Percentiles rank a stretch among this genome's conserved stretches.
Conservation (phyloP, 1,284 basidiomycete species). For the Bjerkandera adusta region DNA sequence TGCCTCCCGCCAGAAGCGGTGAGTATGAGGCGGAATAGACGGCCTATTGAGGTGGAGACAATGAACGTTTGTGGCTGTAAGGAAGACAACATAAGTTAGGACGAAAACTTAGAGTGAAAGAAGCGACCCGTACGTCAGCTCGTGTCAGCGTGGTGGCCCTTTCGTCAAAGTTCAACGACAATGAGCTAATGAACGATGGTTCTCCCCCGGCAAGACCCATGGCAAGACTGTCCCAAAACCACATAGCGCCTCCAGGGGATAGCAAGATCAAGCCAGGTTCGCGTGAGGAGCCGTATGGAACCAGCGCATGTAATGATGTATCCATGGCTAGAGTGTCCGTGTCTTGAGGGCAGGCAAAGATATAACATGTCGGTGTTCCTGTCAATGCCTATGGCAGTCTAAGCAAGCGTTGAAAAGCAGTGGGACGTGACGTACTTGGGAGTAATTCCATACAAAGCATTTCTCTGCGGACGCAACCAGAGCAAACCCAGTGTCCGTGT, state of each 20-base stretch:
- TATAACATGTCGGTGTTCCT: slow-evolving; percentile 77
- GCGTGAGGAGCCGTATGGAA: slow-evolving; percentile 64
- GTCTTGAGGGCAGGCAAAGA: slow-evolving; percentile 64
- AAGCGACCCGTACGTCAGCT: slow-evolving; percentile 49
- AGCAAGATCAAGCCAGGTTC: slow-evolving; percentile 78
- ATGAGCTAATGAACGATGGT: slow-evolving; percentile 55
- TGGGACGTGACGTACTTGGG: slow-evolving; percentile 43
- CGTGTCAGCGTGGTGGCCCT: slow-evolving; percentile 62
- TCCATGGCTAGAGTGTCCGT: slow-evolving; percentile 34
- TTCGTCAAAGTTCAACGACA: slow-evolving; percentile 41
- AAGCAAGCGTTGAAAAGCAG: neutral
- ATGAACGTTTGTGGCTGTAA: slow-evolving; percentile 63
- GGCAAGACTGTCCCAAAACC: slow-evolving; percentile 80
- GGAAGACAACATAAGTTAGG: neutral
- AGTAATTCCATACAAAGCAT: slow-evolving; percentile 82
- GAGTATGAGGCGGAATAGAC: slow-evolving; percentile 61
- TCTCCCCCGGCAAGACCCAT: slow-evolving; percentile 81
- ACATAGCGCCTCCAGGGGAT: slow-evolving; percentile 59
- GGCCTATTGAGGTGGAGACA: slow-evolving; percentile 63
- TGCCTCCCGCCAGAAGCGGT: slow-evolving; percentile 68
- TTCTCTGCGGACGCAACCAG: slow-evolving; percentile 68
- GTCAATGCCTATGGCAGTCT: slow-evolving; percentile 45
- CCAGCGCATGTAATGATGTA: slow-evolving; percentile 64
- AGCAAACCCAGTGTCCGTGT: slow-evolving; percentile 69
- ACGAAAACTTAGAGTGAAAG: neutral